Percentiles rank a stretch among this genome's conserved stretches.
Conservation (phyloP, 495 filamentous ascomycete species). For the Aspergillus kassunensis region DNA sequence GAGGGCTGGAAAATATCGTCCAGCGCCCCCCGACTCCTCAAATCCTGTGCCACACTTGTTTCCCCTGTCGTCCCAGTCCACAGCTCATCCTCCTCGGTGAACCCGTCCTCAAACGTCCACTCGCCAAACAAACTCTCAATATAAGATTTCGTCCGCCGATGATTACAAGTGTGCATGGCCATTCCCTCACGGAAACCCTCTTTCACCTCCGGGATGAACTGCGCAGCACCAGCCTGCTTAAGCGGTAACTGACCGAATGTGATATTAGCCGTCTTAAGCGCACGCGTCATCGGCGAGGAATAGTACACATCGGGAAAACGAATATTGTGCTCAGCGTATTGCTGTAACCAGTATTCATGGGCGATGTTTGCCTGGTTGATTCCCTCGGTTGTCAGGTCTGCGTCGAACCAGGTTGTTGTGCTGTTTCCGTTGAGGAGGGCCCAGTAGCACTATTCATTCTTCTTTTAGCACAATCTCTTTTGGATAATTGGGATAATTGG, state of each 20-base stretch:
- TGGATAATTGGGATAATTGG: too few species aligned
- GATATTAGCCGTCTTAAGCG: conserved; percentile 58
- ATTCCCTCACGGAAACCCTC: conserved; percentile 70
- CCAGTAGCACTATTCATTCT: conserved; percentile 62
- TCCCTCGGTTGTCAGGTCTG: conserved; percentile 59
- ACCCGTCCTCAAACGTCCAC: conserved; percentile 59
- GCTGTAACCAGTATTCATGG: conserved; percentile 59
- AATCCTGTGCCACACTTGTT: conserved; percentile 50
- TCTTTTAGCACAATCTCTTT: not conserved
- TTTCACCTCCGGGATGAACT: conserved; percentile 62
- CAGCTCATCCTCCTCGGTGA: conserved; percentile 58
- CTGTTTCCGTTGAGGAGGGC: conserved; percentile 64
- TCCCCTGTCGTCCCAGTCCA: conserved; percentile 57
- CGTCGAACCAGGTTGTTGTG: conserved; percentile 64
- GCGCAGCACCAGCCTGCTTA: conserved; percentile 29
- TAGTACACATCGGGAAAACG: conserved; percentile 65
- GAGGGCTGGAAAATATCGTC: conserved; percentile 56
- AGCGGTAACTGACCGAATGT: conserved; percentile 56
- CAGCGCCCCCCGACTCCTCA: conserved; percentile 51
- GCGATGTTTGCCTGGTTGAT: conserved; percentile 57
- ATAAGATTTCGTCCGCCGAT: conserved; percentile 51
- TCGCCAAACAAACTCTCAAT: conserved; percentile 56
- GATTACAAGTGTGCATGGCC: conserved; percentile 76
- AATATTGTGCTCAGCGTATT: conserved; percentile 49
- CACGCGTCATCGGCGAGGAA: conserved; percentile 64